Percentiles rank a stretch among this genome's conserved stretches.
phyloP scores from a whole-genome alignment of 768 basidiomycete species.

The Leccinum broughii region DNA sequence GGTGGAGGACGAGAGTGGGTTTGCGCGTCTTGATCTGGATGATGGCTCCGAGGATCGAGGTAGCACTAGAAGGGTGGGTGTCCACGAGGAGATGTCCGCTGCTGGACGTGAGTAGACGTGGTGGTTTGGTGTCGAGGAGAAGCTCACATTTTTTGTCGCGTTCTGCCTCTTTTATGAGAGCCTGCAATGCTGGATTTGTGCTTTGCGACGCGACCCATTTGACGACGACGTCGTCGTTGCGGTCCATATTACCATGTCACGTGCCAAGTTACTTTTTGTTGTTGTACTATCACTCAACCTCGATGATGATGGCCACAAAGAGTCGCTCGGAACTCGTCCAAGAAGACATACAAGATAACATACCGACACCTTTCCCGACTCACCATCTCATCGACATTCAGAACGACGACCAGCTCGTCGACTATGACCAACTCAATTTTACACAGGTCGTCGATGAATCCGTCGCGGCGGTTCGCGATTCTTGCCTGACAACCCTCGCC shows the following conservation, averaged over 20 bases:
- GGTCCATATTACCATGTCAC: slow-evolving; percentile 12
- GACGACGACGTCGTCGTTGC: slow-evolving; percentile 16
- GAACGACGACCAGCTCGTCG: slow-evolving; percentile 8
- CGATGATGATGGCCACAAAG: not conserved
- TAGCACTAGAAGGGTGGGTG: not conserved
- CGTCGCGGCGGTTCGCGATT: slow-evolving; percentile 70
- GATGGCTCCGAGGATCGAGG: slow-evolving; percentile 7
- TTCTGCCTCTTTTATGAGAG: slow-evolving; percentile 29
- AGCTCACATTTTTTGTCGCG: slow-evolving; percentile 25
- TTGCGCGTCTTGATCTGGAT: slow-evolving; percentile 5
- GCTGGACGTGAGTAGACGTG: not conserved
- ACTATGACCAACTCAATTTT: slow-evolving; percentile 14
- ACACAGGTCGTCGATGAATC: slow-evolving; percentile 46
- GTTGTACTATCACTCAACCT: not conserved
- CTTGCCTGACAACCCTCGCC: slow-evolving; percentile 72
- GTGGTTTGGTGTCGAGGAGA: not conserved
- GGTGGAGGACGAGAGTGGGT: slow-evolving; percentile 23
- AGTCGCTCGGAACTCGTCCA: not conserved
- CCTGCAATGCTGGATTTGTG: slow-evolving; percentile 24
- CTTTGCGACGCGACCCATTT: slow-evolving; percentile 30
- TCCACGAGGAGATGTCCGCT: not conserved
- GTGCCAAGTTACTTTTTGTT: not conserved
- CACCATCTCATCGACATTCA: slow-evolving; percentile 8
- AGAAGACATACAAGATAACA: slow-evolving; percentile 5
- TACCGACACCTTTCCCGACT: slow-evolving; percentile 27